Conservation (phyloP, 2,329 filamentous ascomycete species). For the Penicillium sp. region DNA sequence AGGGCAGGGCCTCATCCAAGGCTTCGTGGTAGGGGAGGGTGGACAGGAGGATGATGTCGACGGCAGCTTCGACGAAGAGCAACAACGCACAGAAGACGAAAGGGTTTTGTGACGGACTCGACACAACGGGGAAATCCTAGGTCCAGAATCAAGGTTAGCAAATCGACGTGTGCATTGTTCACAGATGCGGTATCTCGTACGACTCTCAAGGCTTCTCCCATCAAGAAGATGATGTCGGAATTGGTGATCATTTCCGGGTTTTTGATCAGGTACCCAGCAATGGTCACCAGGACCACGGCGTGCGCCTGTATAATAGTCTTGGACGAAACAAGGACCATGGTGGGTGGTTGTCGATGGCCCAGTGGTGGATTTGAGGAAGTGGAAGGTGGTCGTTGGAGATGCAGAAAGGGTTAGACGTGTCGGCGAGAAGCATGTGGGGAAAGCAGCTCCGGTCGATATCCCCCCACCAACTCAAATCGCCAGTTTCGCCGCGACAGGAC, state of each 20-base stretch:
- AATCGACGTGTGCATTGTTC: background rate
- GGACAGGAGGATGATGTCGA: constrained; percentile 63
- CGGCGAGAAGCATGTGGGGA: constrained; percentile 5
- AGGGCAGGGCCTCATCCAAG: constrained; percentile 55
- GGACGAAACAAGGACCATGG: constrained; percentile 78
- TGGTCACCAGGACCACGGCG: constrained; percentile 77
- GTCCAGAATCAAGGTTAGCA: constrained; percentile 7
- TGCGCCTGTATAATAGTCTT: constrained; percentile 77
- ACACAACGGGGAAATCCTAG: constrained; percentile 62
- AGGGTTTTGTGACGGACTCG: constrained; percentile 61
- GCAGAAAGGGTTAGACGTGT: constrained; percentile 3
- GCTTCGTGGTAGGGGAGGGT: constrained; percentile 63
- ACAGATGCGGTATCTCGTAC: constrained; percentile 48
- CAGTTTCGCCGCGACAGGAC: background rate
- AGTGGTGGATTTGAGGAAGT: too few relatives aligned
- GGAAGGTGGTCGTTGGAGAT: constrained; percentile 1
- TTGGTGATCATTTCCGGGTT: constrained; percentile 70
- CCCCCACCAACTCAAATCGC: constrained; percentile 13
- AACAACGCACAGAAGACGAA: constrained; percentile 67
- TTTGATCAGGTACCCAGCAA: constrained; percentile 79
- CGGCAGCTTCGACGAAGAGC: constrained; percentile 61
- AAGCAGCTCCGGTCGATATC: constrained; percentile 12
- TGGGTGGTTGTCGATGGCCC: constrained; percentile 16
- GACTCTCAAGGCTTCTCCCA: constrained; percentile 80
- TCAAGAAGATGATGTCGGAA: constrained; percentile 73